A percentile compares a stretch with the other conserved stretches of the same genome.
phyloP scores from a whole-genome alignment of 768 basidiomycete species.

The Pleurotus pulmonarius region DNA sequence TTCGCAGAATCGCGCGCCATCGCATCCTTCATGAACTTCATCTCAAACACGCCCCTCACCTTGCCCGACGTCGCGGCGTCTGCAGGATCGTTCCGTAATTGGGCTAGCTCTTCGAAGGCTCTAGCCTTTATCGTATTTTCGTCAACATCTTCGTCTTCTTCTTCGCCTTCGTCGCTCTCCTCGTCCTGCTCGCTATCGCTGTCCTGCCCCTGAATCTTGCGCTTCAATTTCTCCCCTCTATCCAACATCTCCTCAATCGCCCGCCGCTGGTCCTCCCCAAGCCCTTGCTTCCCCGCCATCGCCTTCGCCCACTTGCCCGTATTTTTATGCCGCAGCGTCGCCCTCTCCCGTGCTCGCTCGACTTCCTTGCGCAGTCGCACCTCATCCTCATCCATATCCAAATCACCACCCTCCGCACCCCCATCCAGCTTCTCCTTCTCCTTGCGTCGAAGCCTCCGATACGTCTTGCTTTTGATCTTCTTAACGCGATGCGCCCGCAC shows the following conservation, averaged over 20 bases:
- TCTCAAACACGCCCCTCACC: conserved; percentile 76
- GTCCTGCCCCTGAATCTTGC: conserved; percentile 67
- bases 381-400: conserved; percentile 47
- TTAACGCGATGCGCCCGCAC: conserved; percentile 83
- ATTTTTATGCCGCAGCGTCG: conserved; percentile 83
- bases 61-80: conserved; percentile 30
- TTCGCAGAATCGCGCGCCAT: conserved; percentile 60
- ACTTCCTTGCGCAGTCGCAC: conserved; percentile 67
- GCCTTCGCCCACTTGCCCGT: conserved; percentile 86
- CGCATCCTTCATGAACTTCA: conserved; percentile 99
- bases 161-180: conserved; percentile 25
- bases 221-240: conserved; percentile 71
- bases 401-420: conserved; percentile 36
- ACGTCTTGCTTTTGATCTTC: conserved; percentile 96
- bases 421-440: conserved; percentile 58
- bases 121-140: conserved; percentile 42
- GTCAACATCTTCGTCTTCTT: conserved; percentile 37
- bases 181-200: conserved; percentile 50
- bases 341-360: conserved; percentile 82
- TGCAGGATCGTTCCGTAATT: conserved; percentile 31
- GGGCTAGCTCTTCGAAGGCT: conserved; percentile 77
- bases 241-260: conserved; percentile 86
- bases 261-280: conserved; percentile 55
- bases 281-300: conserved; percentile 53
- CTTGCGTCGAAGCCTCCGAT: conserved; percentile 80